Evolutionary conservation across 768 basidiomycete species (phyloP), one percentile per base, ranked within the genome.

Genomic region (Rubroboletus satanas): DNA sequence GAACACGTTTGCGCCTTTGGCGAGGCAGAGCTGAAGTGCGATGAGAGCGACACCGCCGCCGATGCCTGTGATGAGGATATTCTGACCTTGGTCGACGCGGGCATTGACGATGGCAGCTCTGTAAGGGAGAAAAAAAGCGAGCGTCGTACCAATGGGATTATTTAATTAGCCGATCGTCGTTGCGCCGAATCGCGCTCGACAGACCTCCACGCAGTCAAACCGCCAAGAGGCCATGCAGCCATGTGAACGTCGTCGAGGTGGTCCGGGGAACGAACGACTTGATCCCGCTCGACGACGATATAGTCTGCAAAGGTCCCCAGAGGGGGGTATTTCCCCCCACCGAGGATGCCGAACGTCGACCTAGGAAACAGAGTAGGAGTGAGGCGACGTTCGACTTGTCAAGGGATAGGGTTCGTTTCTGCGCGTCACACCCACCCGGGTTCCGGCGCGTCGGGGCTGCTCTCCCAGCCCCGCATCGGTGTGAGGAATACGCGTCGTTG

Each of bases 201-300:
- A 41, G 11, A 91, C 91, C 91, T 83, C 86, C 89, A 94, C 3
- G 92, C 88, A 15, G 92, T 94, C 18, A 93, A 67, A 3, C 84
- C 89, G 0, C 77, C 90, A 3, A 90, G 62, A 0, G 92, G 90
- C 83, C 88, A 89, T 5, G 89, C 88, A 0, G 90, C 84, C 17
- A 80, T 77, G 49, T 91, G 80, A 39, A 83, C 73, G 65, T 88
- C 83, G 59, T 78, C 77, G 52, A 91, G 77, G 67, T 93, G 85
- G 5, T 77, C 69, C 0, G 90, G 91, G 4, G 84, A 80, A 3
- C 51, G 73, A 31, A 93, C 74, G 18, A 93, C 80, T 50, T 88
- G 80, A 52, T 84, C 78, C 44, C 87, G 81, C 51, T 83, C 84
- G 17, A 93, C 85, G 18, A 83, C 79, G 29, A 91, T 78, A 62